Base-by-base conservation (phyloP, 331 rosid genomes). In the Phaseolus coccineus region DNA sequence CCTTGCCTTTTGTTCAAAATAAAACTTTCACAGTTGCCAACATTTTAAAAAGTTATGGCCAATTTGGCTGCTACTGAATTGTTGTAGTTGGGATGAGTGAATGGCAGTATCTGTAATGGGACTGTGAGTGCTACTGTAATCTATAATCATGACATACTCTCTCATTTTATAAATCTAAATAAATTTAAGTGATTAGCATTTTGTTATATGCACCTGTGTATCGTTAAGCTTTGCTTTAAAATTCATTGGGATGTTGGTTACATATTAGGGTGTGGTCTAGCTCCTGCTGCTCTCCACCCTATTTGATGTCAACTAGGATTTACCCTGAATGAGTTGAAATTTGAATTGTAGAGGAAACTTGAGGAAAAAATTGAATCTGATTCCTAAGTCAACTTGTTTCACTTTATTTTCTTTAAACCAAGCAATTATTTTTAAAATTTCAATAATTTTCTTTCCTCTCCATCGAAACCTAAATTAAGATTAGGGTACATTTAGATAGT, bases 191-290 rank as follows among this genome's bases (percentile, higher is more conserved):
- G 40, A 14, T 12, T 16, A 24, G 37, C 25, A 5, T 51, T 40
- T 71, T 70, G 74, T 5, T 70, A 3, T 51, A 16, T 72, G 12
- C 73, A 53, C 8, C 33, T 19, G 22, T 30, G 44, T 31, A 31
- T 61, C 31, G 3, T 5, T 4, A 31, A 30, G 1, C 40, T 59
- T 30, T 22, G 22, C 12, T 42, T 51, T 19, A 59, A 53, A 67
- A 27, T 48, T 51, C 25, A 30, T 16, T 55, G 68, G 10, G 66
- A 35, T 12, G 31, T 68, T 22, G 57, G 14, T 39, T 80, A 51
- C 57, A 6, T 30, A 74, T 25, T 5, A 59, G 55, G 76, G 52
- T 80, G 59, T 16, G 67, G 22, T 61, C 22, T 14, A 24, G 62
- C 53, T 33, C 47, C 10, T 6, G 5, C 46, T 5, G 27, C 8